phyloP scores from a whole-genome alignment of 257 asterid species.

The Parsonsia alboflavescens region DNA sequence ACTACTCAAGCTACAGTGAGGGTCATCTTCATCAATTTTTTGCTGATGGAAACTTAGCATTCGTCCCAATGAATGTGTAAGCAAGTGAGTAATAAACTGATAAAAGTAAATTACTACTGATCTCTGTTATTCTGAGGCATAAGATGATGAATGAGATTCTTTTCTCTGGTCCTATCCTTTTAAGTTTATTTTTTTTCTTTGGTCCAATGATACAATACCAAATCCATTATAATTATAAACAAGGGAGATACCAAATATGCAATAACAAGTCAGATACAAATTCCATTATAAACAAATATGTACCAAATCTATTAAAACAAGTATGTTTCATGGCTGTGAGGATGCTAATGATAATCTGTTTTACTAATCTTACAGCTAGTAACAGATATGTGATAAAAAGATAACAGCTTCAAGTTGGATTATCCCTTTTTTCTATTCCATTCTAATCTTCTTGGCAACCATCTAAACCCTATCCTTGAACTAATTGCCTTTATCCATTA shows the following conservation, averaged over 20 bases:
- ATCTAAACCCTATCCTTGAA: not conserved
- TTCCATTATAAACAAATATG: too few relatives aligned
- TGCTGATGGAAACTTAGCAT: not conserved
- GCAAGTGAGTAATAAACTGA: not conserved
- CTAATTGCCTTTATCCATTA: not conserved
- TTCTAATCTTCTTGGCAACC: not conserved
- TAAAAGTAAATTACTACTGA: not conserved
- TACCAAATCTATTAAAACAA: not conserved
- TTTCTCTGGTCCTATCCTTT: not conserved
- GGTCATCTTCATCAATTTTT: not conserved
- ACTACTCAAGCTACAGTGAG: not conserved
- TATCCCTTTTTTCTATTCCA: not conserved
- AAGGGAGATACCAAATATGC: too few relatives aligned
- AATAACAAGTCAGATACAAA: too few relatives aligned
- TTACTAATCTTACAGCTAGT: not conserved
- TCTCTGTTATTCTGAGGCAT: not conserved
- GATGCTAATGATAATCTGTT: not conserved
- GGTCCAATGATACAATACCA: not conserved
- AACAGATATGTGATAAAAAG: not conserved
- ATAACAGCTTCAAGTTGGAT: not conserved
- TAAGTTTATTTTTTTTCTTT: too few relatives aligned
- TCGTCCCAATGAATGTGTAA: not conserved
- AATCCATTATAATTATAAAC: not conserved
- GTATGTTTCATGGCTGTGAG: not conserved
- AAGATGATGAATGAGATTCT: not conserved